Evolutionary conservation across 2,329 filamentous ascomycete genomes (phyloP).

Genomic region (Colletotrichum musicola): DNA sequence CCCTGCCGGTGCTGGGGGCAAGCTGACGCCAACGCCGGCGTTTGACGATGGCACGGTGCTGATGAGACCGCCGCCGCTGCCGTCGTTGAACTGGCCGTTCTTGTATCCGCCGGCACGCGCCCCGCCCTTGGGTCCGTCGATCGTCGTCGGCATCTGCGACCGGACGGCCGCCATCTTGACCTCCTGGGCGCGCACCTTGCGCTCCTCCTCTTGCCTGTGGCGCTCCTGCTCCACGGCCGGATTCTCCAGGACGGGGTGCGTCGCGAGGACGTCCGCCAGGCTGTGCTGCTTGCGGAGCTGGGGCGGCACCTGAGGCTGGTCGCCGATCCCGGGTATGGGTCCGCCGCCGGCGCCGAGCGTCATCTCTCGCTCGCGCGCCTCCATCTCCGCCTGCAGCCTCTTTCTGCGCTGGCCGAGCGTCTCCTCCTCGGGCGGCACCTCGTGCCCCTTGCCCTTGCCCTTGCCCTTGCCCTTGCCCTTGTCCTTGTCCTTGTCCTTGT

Average conservation of each 20-base stretch:
- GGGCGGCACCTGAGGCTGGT: constrained; percentile 42
- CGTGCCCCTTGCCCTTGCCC: constrained; percentile 47
- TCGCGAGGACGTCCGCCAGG: constrained; percentile 70
- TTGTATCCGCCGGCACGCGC: constrained; percentile 60
- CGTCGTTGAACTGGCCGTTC: constrained; percentile 68
- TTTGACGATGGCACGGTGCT: constrained; percentile 41
- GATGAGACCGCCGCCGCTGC: constrained; percentile 55
- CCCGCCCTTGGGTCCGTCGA: constrained; percentile 47
- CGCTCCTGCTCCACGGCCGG: constrained; percentile 57
- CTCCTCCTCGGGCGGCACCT: constrained; percentile 67
- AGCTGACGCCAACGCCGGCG: constrained; percentile 44
- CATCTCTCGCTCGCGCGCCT: constrained; percentile 72
- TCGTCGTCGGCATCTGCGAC: constrained; percentile 61
- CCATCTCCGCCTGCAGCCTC: constrained; percentile 77
- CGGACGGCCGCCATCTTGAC: constrained; percentile 63
- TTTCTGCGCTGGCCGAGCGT: constrained; percentile 83
- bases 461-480: no score
- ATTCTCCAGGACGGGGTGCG: constrained; percentile 55
- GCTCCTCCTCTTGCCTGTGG: constrained; percentile 55
- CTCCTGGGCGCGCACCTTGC: constrained; percentile 57
- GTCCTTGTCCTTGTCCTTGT: constrained; percentile 43
- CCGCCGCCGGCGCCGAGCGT: constrained; percentile 48
- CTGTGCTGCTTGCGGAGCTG: constrained; percentile 55
- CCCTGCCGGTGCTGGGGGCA: constrained; percentile 38
- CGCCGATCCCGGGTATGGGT: constrained; percentile 43